A percentile compares a stretch with the other conserved stretches of the same genome.
Conservation (phyloP, 1,284 basidiomycete species). For the Tylopilus sp. region DNA sequence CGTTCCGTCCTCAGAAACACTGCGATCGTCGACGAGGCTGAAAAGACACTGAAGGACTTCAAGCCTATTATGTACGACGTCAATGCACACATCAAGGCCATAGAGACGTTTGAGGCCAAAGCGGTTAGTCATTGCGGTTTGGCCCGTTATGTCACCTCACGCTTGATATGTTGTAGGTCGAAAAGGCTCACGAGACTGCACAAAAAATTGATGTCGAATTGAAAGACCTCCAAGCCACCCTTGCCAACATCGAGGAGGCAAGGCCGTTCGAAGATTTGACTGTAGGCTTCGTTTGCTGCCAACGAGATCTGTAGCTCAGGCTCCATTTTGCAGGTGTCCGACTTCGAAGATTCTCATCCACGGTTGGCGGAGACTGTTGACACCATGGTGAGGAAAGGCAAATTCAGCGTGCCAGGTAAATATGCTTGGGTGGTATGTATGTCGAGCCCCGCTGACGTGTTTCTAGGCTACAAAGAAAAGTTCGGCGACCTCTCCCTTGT, state of each 20-base stretch:
- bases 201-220: constrained; percentile 92
- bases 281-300: constrained; percentile 43
- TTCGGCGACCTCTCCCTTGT: constrained; percentile 89
- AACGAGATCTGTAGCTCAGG: neutral
- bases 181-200: constrained; percentile 88
- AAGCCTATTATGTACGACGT: constrained; percentile 98
- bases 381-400: constrained; percentile 98
- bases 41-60: constrained; percentile 87
- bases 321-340: constrained; percentile 59
- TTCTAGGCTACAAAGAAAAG: constrained; percentile 84
- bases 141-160: constrained; percentile 2
- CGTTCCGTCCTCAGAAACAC: constrained; percentile 91
- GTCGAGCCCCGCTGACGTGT: constrained; percentile 6
- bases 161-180: constrained; percentile 53
- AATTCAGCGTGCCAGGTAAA: constrained; percentile 93
- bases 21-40: constrained; percentile 87
- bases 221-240: constrained; percentile 87
- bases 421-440: neutral
- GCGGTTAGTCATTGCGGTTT: constrained; percentile 65
- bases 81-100: constrained; percentile 86
- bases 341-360: constrained; percentile 91
- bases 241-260: constrained; percentile 96
- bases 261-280: constrained; percentile 98
- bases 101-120: constrained; percentile 96
- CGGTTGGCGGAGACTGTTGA: constrained; percentile 91